phyloP scores from a whole-genome alignment of 2,329 filamentous ascomycete genomes.

The Alternaria sp. region DNA sequence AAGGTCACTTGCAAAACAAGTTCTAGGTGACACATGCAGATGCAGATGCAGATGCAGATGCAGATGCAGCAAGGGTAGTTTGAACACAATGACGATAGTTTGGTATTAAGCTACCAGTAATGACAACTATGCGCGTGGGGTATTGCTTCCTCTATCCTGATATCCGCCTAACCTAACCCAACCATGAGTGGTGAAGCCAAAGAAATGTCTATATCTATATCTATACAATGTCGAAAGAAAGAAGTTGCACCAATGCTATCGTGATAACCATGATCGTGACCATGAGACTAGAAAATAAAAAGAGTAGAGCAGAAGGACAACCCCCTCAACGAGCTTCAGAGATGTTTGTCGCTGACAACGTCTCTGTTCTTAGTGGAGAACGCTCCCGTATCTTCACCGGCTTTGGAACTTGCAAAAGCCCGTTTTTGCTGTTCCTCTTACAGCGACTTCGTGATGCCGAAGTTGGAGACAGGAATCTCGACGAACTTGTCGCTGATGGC shows the following conservation, averaged over 20 bases:
- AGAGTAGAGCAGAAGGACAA: not conserved
- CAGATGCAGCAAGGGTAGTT: not conserved
- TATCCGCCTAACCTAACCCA: not conserved
- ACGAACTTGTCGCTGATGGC: not conserved
- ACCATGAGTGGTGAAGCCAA: not conserved
- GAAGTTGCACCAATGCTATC: not conserved
- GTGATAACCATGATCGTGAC: not conserved
- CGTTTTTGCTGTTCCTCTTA: not conserved
- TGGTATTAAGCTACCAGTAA: not conserved
- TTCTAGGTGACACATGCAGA: not conserved
- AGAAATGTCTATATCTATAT: not conserved
- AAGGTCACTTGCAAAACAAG: not conserved
- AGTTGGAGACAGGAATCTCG: not conserved
- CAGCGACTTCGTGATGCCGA: slow-evolving; percentile 16
- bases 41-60: not conserved
- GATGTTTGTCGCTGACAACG: not conserved
- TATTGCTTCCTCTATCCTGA: not conserved
- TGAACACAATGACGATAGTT: not conserved
- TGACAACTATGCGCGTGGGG: not conserved
- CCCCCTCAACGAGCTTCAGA: slow-evolving; percentile 15
- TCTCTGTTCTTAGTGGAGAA: slow-evolving; percentile 9
- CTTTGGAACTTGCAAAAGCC: slow-evolving; percentile 11
- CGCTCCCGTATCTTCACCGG: slow-evolving; percentile 2
- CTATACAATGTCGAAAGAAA: not conserved
- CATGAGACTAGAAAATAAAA: not conserved